Evolutionary conservation across 306 rosid genomes (phyloP).

Genomic region (Boehmeria nivea): DNA sequence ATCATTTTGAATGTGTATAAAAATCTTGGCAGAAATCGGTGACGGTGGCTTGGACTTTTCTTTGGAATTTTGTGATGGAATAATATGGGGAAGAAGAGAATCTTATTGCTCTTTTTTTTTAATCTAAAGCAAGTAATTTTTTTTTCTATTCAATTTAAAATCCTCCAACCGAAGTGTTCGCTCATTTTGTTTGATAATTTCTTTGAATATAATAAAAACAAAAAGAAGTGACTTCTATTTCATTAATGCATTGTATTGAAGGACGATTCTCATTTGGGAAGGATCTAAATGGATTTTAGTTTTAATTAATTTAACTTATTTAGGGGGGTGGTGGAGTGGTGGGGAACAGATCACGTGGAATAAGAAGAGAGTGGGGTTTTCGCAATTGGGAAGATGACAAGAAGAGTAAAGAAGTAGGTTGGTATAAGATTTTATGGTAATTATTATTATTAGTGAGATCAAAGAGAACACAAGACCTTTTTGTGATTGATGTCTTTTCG

Average conservation of each 20-base stretch:
- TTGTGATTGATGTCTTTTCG: no score
- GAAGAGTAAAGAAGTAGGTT: not conserved
- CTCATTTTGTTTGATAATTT: no score
- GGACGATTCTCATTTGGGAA: no score
- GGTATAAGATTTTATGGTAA: not conserved
- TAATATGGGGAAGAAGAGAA: not conserved
- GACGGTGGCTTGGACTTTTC: not conserved
- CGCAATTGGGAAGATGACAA: not conserved
- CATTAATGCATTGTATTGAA: no score
- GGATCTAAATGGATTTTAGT: not conserved
- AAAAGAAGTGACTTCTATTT: no score
- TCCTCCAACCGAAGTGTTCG: no score
- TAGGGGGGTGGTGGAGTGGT: not conserved
- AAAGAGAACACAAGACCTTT: not conserved
- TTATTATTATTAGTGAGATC: not conserved
- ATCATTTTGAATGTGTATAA: no score
- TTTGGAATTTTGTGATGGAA: not conserved
- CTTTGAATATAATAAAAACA: no score
- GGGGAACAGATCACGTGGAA: slow-evolving; percentile 11
- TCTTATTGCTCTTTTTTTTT: not conserved
- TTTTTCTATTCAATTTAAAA: no score
- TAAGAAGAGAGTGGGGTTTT: not conserved
- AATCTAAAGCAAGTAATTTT: no score
- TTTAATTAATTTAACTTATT: not conserved
- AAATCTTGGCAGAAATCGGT: no score